phyloP scores from a whole-genome alignment of 345 rosid genomes.

The Brassica nigra region DNA sequence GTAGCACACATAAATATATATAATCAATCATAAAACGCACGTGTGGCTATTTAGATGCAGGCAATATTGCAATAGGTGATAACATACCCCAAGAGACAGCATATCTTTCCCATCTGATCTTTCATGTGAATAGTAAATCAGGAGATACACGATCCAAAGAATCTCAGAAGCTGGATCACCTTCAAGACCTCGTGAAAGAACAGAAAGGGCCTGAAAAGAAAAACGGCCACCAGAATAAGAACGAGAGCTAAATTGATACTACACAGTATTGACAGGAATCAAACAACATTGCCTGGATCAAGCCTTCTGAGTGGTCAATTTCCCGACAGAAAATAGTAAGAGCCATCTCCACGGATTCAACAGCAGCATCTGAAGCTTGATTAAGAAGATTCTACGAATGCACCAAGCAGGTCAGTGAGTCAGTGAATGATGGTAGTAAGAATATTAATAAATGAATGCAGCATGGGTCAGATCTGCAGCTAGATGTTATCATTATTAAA shows the following conservation, averaged over 20 bases:
- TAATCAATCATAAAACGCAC: constrained; percentile 21
- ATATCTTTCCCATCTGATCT: constrained; percentile 58
- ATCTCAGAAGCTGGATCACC: constrained; percentile 68
- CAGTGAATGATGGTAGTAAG: constrained; percentile 28
- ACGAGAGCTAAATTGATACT: constrained; percentile 19
- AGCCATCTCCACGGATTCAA: constrained; percentile 72
- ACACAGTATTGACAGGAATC: constrained; percentile 26
- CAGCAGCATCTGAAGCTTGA: constrained; percentile 51
- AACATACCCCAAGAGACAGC: constrained; percentile 75
- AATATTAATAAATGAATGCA: constrained; percentile 20
- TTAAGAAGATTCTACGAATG: constrained; percentile 60
- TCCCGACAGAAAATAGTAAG: constrained; percentile 68
- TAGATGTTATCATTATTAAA: constrained; percentile 19
- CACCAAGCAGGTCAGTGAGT: constrained; percentile 42
- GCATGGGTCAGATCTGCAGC: constrained; percentile 17
- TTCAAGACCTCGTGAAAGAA: constrained; percentile 80
- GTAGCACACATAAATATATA: background rate
- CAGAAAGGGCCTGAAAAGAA: constrained; percentile 66
- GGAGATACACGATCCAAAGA: constrained; percentile 82
- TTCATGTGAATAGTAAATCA: constrained; percentile 54
- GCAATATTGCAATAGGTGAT: constrained; percentile 23
- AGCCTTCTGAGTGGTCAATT: constrained; percentile 54
- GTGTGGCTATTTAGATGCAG: constrained; percentile 24
- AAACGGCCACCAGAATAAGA: constrained; percentile 32
- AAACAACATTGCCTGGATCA: constrained; percentile 64